Conservation (phyloP, 257 asterid genomes). For the Scutellaria barbata region DNA sequence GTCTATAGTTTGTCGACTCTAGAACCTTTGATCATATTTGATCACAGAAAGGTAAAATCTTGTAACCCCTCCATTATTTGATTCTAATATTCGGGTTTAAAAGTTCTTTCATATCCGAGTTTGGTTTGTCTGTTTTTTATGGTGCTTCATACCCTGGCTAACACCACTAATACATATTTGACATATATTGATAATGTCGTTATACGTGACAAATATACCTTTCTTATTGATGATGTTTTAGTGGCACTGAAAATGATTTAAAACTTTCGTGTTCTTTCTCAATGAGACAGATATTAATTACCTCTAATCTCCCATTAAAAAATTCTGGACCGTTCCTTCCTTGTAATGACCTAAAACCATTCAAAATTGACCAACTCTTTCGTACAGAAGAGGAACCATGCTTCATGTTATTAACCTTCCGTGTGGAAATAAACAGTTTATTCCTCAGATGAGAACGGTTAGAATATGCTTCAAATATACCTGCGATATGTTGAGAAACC, state of each 20-base stretch:
- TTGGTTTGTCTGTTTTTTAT: not conserved
- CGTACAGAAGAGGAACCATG: not conserved
- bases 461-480: constrained; percentile 59
- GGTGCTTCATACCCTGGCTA: not conserved
- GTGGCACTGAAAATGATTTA: not conserved
- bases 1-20: not conserved
- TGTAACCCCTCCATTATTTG: not conserved
- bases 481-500: constrained; percentile 13
- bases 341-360: not conserved
- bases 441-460: constrained; percentile 30
- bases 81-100: not conserved
- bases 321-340: constrained; percentile 1
- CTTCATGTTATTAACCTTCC: not conserved
- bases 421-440: constrained; percentile 11
- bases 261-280: not conserved
- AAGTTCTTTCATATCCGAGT: not conserved
- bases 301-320: not conserved
- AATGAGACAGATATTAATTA: not conserved
- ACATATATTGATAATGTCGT: not conserved
- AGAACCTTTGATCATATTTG: constrained; percentile 7
- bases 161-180: not conserved
- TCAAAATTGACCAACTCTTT: not conserved
- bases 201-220: too few species aligned
- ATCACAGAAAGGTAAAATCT: not conserved
- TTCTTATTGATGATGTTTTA: not conserved